A percentile compares a stretch with the other conserved stretches of the same genome.
Conservation (phyloP, 108 stramenopile genomes). For the Discostella stelligeroides region DNA sequence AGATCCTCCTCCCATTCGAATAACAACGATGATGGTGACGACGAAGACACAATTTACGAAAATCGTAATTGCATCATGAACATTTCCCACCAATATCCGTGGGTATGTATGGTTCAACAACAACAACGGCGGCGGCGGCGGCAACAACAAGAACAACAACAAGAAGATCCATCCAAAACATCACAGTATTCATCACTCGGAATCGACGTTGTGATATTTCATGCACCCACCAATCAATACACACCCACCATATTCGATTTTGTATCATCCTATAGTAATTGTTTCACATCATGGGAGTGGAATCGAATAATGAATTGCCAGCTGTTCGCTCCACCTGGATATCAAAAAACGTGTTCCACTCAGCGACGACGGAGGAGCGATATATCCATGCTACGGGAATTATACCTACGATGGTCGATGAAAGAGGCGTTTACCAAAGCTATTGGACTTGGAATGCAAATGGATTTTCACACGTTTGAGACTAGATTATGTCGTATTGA, state of each 20-base stretch:
- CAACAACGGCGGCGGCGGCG: too few relatives aligned
- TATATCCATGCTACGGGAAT: slow-evolving; percentile 53
- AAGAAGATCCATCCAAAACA: not conserved
- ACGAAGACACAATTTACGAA: slow-evolving; percentile 21
- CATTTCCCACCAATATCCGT: slow-evolving; percentile 83
- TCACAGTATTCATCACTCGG: slow-evolving; percentile 44
- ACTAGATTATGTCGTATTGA: slow-evolving; percentile 37
- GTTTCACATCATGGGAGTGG: slow-evolving; percentile 71
- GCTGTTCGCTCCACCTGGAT: too few relatives aligned
- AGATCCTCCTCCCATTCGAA: not conserved
- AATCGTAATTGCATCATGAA: slow-evolving; percentile 48
- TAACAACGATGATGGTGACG: slow-evolving; percentile 2
- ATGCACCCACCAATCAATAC: slow-evolving; percentile 49
- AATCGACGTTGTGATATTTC: slow-evolving; percentile 74
- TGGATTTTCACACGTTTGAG: slow-evolving; percentile 66
- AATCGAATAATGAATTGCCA: slow-evolving; percentile 33
- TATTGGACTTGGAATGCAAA: slow-evolving; percentile 71
- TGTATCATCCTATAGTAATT: slow-evolving; percentile 54
- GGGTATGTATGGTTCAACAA: slow-evolving; percentile 62
- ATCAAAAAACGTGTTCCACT: too few relatives aligned
- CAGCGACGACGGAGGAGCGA: slow-evolving; percentile 36
- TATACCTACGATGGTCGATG: slow-evolving; percentile 80
- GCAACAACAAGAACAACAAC: too few relatives aligned
- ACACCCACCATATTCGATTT: slow-evolving; percentile 55
- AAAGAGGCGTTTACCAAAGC: slow-evolving; percentile 90